Evolutionary conservation across 108 stramenopile genomes (phyloP), one percentile per base, ranked within the genome.

Genomic region (Discostella stelligeroides): DNA sequence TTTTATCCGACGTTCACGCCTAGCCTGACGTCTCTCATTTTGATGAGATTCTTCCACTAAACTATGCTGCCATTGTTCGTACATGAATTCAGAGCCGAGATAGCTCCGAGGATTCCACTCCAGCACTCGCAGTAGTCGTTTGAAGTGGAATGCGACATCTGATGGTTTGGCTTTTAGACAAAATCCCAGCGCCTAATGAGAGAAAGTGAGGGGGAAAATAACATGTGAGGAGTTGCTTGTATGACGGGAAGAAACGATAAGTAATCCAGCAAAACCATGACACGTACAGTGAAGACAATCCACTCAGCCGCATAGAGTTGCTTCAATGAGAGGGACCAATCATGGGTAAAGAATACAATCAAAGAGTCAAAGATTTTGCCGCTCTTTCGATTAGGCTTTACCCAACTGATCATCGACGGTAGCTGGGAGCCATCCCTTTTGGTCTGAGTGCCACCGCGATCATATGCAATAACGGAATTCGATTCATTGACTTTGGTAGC

Each of bases 61-160:
- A 4, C 82, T 66, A 25, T 85, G 72, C 62, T 92, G 88, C 94
- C 94, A 95, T 15, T 87, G 80, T 17, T 49, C 40, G 54, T 87
- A 95, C 89, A 91, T 88, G 27, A 25, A 28, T 66, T 87, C 74
- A 24, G 66, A 56, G 18, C 90, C 91, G 9, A 95, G 74, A 66
- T 95, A 91, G 17, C 65, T 61, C 14, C 85, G 53, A 21, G 91
- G 66, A 47, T 87, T 68, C 86, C 84, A 86, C 27, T 82, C 89
- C 24, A 92, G 54, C 0, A 75, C 66, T 43, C 90, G 89, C 61
- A 95, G 75, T 9, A 95, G 61, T 7, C 88, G 73, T 50, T 78
- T 87, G 75, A 90, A 95, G 72, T 95, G 94, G 75, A 95, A 95
- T 24, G 91, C 90, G n/a, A 95, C 91, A 49, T 92, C 85, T 4